Evolutionary conservation across 139 green algal species (phyloP), one percentile per base, ranked within the genome.

Genomic region (Chlorella sorokiniana): DNA sequence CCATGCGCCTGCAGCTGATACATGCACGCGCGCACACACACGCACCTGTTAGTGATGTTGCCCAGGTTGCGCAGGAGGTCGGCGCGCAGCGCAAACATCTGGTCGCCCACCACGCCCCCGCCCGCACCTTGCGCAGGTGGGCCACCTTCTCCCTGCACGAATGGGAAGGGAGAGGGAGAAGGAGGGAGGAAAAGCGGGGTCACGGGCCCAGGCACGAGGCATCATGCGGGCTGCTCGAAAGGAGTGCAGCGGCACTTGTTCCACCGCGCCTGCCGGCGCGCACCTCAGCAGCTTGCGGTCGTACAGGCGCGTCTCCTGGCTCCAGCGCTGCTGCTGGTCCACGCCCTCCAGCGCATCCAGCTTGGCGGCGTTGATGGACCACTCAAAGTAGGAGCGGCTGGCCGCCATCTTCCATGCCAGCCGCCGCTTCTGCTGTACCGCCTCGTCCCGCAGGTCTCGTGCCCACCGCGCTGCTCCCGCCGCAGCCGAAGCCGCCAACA

Each of bases 41-140:
- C 76, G 8, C 41, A 88, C 87, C 81, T 90, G 85, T 90, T 91
- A n/a, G 93, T 90, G 69, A 99, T 95, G 86, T 97, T 97, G n/a
- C 95, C 96, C 25, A 99, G 88, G 87, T 99, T 98, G 61, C 96
- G 88, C 35, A 98, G 85, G 33, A 99, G 88, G 89, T 99, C 96
- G n/a, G 94, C 86, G 20, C 96, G 88, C 67, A 99, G 85, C 2
- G 87, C 90, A 85, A 97, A 96, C 88, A 96, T 95, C 64, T 97
- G 95, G 61, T 98, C 92, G 5, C 85, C 71, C 14, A 96, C 86
- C 54, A 92, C 85, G 41, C 89, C 93, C 81, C 71, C 61, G 35
- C 73, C 0, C 89, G 75, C 35, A 96, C 88, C 40, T 41, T 61
- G 42, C 85, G 69, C 69, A 97, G 76, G 80, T 97, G 91, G 40